Evolutionary conservation across 1,284 basidiomycete species (phyloP).

Genomic region (Mycena sp.): DNA sequence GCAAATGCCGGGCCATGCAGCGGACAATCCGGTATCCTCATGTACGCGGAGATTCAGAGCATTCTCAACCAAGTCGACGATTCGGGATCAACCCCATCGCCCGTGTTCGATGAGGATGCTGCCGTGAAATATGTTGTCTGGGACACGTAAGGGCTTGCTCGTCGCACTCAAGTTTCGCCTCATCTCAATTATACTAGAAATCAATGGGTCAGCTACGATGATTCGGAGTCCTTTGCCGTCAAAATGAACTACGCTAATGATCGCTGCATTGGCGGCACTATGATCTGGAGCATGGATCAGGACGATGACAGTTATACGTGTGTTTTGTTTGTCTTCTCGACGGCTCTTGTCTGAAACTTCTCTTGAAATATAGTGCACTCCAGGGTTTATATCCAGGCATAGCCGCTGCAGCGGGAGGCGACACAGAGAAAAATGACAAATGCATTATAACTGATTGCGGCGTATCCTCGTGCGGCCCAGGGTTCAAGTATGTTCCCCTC

Average conservation of each 20-base stretch:
- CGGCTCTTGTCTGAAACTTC: background rate
- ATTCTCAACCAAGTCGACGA: slow-evolving; percentile 3
- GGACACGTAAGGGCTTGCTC: slow-evolving; percentile 11
- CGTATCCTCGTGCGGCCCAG: slow-evolving; percentile 4
- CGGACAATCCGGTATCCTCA: slow-evolving; percentile 7
- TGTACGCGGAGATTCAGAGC: slow-evolving; percentile 10
- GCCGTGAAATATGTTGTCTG: slow-evolving; percentile 24
- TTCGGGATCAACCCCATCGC: background rate
- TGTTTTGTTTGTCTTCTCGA: background rate
- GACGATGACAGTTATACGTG: slow-evolving; percentile 26
- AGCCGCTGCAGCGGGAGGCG: background rate
- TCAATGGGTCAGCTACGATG: slow-evolving; percentile 42
- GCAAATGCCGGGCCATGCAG: slow-evolving; percentile 18
- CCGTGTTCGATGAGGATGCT: slow-evolving; percentile 12
- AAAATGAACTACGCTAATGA: slow-evolving; percentile 38
- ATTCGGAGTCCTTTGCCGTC: slow-evolving; percentile 36
- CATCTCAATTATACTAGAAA: slow-evolving; percentile 9
- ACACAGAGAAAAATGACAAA: slow-evolving; percentile 14
- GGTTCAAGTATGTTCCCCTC: background rate
- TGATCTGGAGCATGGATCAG: slow-evolving; percentile 37
- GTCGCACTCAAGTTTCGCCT: background rate
- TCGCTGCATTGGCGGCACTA: slow-evolving; percentile 35
- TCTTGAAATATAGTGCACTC: background rate
- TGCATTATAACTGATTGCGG: slow-evolving; percentile 11
- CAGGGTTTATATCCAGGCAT: slow-evolving; percentile 9